These are phyloP conservation scores for Helotiales sp. DNA, from an alignment of 2,329 filamentous ascomycete species.

Conservation along the genomic window DNA sequence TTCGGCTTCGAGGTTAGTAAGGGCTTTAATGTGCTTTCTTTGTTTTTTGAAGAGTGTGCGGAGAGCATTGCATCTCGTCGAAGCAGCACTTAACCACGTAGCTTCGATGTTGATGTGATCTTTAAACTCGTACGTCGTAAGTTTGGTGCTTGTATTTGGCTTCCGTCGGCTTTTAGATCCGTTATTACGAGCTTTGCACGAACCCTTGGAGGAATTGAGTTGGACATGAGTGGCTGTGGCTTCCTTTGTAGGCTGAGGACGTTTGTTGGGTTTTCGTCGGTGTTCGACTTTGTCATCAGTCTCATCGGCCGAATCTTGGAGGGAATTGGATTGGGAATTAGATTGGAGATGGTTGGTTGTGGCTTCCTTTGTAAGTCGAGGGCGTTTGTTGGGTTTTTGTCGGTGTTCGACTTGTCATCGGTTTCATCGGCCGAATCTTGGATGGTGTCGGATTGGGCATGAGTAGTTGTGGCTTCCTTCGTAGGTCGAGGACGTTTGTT, in stretches of 20 bases:
- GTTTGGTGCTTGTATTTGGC: background rate
- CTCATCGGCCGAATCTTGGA: background rate
- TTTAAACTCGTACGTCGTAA: background rate
- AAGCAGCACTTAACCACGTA: slow-evolving; percentile 3
- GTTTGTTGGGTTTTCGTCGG: background rate
- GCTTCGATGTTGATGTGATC: slow-evolving; percentile 5
- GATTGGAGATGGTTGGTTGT: no score
- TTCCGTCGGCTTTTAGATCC: background rate
- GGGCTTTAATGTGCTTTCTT: slow-evolving; percentile 1
- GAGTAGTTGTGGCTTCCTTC: no score
- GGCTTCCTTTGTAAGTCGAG: no score
- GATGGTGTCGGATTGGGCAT: no score
- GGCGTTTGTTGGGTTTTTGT: no score
- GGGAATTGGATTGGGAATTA: background rate
- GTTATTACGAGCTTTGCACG: background rate
- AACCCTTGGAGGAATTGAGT: background rate
- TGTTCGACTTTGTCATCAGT: background rate
- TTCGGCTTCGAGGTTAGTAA: slow-evolving; percentile 11
- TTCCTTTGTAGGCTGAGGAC: background rate
- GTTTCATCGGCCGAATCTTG: no score
- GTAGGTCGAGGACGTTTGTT: no score
- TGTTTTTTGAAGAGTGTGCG: slow-evolving; percentile 7
- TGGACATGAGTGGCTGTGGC: background rate
- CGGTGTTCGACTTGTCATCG: no score
- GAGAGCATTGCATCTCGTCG: slow-evolving; percentile 8